A percentile compares a stretch with the other conserved stretches of the same genome.
Conservation (phyloP, 805 yeast genomes). For the Candida argentea region DNA sequence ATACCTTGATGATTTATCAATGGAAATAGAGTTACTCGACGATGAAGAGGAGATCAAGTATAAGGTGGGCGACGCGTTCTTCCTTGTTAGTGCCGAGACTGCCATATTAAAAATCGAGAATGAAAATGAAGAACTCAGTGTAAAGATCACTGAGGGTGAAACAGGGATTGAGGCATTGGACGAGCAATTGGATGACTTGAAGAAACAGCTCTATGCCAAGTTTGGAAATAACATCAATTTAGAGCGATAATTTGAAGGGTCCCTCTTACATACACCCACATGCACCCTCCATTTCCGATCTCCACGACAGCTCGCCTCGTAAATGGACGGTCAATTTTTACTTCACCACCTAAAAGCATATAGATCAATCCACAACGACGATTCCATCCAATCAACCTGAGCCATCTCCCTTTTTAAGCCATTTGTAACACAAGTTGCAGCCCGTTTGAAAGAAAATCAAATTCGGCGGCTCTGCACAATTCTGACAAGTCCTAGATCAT, state of each 20-base stretch:
- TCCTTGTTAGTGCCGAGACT: constrained; percentile 55
- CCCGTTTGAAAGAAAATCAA: too few relatives aligned
- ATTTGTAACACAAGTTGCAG: too few relatives aligned
- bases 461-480: too few relatives aligned
- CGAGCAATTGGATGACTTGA: constrained; percentile 47
- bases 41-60: constrained; percentile 62
- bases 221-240: constrained; percentile 85
- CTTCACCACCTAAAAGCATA: too few relatives aligned
- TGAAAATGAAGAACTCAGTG: constrained; percentile 46
- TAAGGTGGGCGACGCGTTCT: constrained; percentile 73
- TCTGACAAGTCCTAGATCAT: too few relatives aligned
- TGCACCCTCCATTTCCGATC: too few relatives aligned
- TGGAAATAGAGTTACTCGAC: constrained; percentile 82
- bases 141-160: constrained; percentile 36
- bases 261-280: too few relatives aligned
- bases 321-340: too few relatives aligned
- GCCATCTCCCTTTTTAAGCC: too few relatives aligned
- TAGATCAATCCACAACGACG: too few relatives aligned
- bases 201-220: constrained; percentile 70
- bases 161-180: constrained; percentile 41
- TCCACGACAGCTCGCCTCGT: too few relatives aligned
- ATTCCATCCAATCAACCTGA: too few relatives aligned
- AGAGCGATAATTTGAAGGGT: constrained; percentile 57
- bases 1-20: constrained; percentile 72
- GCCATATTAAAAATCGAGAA: constrained; percentile 60